Percentiles rank a stretch among this genome's conserved stretches.
These are phyloP conservation scores for Tylopilus sp. DNA, from an alignment of 1,284 basidiomycete species.

Conservation along the genomic window DNA sequence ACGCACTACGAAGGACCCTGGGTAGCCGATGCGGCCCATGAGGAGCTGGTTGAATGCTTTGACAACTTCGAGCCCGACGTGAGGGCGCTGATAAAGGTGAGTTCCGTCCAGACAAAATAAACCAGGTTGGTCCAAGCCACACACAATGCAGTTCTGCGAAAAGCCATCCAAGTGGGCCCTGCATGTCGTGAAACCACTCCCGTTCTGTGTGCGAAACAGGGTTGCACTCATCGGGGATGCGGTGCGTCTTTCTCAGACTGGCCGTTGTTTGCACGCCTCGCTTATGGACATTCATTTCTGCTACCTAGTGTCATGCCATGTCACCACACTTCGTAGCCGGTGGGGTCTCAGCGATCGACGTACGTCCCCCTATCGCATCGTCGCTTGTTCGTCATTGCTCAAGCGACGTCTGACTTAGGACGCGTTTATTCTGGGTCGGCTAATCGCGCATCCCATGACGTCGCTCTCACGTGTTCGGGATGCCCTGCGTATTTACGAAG, in stretches of 20 bases:
- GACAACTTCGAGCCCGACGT: constrained; percentile 43
- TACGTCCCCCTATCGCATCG: constrained; percentile 5
- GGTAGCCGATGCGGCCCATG: constrained; percentile 31
- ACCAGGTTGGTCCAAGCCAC: neutral
- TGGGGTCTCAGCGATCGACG: constrained; percentile 33
- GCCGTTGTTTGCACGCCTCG: neutral
- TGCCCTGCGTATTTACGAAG: constrained; percentile 29
- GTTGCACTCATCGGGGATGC: constrained; percentile 39
- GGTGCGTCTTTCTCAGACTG: constrained; percentile 13
- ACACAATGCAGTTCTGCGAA: constrained; percentile 16
- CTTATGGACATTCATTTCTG: neutral
- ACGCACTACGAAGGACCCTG: constrained; percentile 36
- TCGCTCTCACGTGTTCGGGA: constrained; percentile 18
- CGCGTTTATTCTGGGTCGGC: constrained; percentile 34
- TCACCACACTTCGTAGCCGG: constrained; percentile 28
- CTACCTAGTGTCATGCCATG: constrained; percentile 33
- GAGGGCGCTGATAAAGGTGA: constrained; percentile 39
- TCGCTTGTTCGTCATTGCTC: neutral
- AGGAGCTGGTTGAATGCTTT: constrained; percentile 33
- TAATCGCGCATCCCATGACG: constrained; percentile 28
- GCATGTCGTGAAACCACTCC: constrained; percentile 32
- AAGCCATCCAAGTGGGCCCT: constrained; percentile 31
- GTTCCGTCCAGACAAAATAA: neutral
- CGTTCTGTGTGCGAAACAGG: constrained; percentile 29
- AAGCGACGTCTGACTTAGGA: constrained; percentile 24